Conservation (phyloP, 352 stramenopile genomes). For the Globisporangium perplexum region DNA sequence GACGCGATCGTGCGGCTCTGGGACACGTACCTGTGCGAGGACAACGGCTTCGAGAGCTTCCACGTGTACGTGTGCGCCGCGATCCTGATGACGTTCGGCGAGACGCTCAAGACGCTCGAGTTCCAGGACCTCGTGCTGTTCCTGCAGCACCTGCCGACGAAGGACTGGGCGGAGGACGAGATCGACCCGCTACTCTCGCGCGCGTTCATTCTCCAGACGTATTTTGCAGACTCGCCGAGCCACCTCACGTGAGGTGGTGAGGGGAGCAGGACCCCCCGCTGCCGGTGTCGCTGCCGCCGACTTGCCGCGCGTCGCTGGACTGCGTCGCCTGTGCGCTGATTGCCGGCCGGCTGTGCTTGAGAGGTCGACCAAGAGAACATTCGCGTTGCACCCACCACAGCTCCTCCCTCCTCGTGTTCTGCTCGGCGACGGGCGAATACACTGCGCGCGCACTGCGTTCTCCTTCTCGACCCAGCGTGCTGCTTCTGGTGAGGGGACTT, state of each 20-base stretch:
- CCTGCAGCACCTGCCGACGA: constrained; percentile 95
- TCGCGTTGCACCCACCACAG: too few species aligned
- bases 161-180: constrained; percentile 96
- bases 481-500: too few species aligned
- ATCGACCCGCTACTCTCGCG: constrained; percentile 98
- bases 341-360: not conserved
- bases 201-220: constrained; percentile 93
- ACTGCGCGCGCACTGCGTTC: too few species aligned
- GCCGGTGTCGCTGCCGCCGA: not conserved
- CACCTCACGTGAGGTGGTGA: constrained; percentile 52
- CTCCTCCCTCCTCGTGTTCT: too few species aligned
- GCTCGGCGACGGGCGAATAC: too few species aligned
- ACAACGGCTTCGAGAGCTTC: constrained; percentile 98
- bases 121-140: constrained; percentile 98
- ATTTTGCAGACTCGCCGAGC: constrained; percentile 84
- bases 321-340: not conserved
- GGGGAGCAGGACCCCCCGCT: too few species aligned
- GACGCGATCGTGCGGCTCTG: constrained; percentile 95
- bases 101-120: constrained; percentile 92
- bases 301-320: not conserved
- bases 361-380: too few species aligned
- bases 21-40: constrained; percentile 99
- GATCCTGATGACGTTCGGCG: constrained; percentile 97
- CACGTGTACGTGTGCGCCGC: constrained; percentile 99
- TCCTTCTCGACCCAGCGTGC: too few species aligned